These are phyloP conservation scores for Lactifluus hygrophoroides DNA, from an alignment of 768 basidiomycete genomes.

Conservation along the genomic window DNA sequence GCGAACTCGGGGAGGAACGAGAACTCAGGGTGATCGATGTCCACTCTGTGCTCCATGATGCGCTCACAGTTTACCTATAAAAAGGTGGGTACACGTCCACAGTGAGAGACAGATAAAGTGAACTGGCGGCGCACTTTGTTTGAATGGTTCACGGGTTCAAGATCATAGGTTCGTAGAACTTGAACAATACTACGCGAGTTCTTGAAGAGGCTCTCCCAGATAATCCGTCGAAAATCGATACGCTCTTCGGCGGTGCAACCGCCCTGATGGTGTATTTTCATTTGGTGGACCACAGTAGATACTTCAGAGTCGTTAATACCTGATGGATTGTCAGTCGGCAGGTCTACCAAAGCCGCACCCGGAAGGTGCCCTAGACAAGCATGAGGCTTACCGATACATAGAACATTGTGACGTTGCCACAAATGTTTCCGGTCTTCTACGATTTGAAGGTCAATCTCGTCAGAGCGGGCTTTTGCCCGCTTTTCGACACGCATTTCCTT, in stretches of 20 bases:
- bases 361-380: conserved; percentile 32
- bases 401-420: conserved; percentile 58
- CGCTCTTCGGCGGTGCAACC: conserved; percentile 37
- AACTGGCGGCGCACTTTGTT: background rate
- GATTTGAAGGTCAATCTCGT: conserved; percentile 70
- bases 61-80: background rate
- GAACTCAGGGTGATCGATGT: conserved; percentile 23
- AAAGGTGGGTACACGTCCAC: background rate
- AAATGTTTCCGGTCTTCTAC: conserved; percentile 76
- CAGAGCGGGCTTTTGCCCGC: conserved; percentile 43
- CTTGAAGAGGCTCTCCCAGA: conserved; percentile 2
- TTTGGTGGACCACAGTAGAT: background rate
- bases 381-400: conserved; percentile 59
- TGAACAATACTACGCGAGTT: background rate
- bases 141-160: background rate
- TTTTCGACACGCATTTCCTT: background rate
- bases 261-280: background rate
- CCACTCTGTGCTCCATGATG: background rate
- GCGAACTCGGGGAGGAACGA: conserved; percentile 3
- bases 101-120: too few relatives aligned
- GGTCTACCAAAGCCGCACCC: background rate
- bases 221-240: background rate
- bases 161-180: background rate
- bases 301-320: background rate
- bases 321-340: conserved; percentile 3